A percentile compares a stretch with the other conserved stretches of the same genome.
phyloP scores from a whole-genome alignment of 305 asterid species.

The Fraxinus ornus region DNA sequence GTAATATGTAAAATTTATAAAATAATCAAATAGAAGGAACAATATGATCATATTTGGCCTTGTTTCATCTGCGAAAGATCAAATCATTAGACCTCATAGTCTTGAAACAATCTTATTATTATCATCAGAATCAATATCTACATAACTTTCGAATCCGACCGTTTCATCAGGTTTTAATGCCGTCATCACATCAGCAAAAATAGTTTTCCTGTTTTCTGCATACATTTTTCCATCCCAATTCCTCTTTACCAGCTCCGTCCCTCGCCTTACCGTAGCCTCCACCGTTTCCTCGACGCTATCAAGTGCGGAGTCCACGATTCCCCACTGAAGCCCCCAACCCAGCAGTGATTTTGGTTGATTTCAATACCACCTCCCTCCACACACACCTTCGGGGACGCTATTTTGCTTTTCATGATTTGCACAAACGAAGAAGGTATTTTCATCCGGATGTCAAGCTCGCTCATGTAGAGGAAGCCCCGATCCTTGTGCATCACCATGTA shows the following conservation, averaged over 20 bases:
- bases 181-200: conserved; percentile 27
- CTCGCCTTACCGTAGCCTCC: conserved; percentile 39
- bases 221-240: conserved; percentile 38
- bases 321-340: conserved; percentile 35
- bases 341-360: conserved; percentile 32
- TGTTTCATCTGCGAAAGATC: too few species aligned
- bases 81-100: conserved; percentile 11
- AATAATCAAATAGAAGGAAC: not conserved
- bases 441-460: conserved; percentile 51
- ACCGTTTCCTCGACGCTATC: conserved; percentile 35
- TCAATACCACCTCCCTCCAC: conserved; percentile 20
- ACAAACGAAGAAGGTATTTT: conserved; percentile 52
- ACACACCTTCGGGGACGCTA: conserved; percentile 34
- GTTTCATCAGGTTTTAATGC: conserved; percentile 33
- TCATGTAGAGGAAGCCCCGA: conserved; percentile 62
- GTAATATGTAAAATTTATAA: too few species aligned
- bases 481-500: conserved; percentile 57
- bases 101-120: conserved; percentile 6
- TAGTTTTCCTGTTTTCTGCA: conserved; percentile 24
- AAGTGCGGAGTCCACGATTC: conserved; percentile 40
- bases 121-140: conserved; percentile 22
- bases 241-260: conserved; percentile 33
- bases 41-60: too few species aligned
- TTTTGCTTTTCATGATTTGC: conserved; percentile 38
- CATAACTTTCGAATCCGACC: conserved; percentile 6